Evolutionary conservation across 2,329 filamentous ascomycete genomes (phyloP).

Genomic region (Coleophoma eucalyptorum): DNA sequence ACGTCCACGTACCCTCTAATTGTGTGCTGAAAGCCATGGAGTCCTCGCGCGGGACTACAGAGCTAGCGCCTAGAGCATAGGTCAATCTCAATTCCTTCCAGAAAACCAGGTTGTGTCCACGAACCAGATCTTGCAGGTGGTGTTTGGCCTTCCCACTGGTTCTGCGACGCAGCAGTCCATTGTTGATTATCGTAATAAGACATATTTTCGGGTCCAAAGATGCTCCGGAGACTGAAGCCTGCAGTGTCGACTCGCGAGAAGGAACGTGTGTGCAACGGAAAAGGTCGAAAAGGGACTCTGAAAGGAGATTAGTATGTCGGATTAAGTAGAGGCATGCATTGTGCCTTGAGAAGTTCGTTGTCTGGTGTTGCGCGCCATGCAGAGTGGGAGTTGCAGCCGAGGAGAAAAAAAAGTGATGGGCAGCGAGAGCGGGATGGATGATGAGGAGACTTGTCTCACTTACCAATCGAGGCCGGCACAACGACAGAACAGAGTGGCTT

Average conservation of each 20-base stretch:
- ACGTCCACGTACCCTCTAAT: slow-evolving; percentile 72
- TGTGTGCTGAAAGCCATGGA: slow-evolving; percentile 77
- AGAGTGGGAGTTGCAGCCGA: slow-evolving; percentile 13
- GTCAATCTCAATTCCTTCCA: slow-evolving; percentile 16
- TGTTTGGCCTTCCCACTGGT: slow-evolving; percentile 69
- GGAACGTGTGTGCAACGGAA: slow-evolving; percentile 25
- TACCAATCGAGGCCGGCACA: slow-evolving; percentile 18
- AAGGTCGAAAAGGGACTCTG: slow-evolving; percentile 19
- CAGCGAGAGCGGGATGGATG: slow-evolving; percentile 12
- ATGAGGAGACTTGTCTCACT: slow-evolving; percentile 13
- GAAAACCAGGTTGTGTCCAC: slow-evolving; percentile 17
- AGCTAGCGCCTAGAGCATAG: slow-evolving; percentile 61
- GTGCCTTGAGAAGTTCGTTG: neutral
- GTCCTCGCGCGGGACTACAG: slow-evolving; percentile 71
- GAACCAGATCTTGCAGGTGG: slow-evolving; percentile 71
- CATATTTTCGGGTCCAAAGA: slow-evolving; percentile 40
- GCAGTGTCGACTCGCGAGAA: slow-evolving; percentile 23
- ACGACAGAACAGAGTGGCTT: slow-evolving; percentile 10
- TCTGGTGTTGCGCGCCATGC: slow-evolving; percentile 7
- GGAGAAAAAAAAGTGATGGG: slow-evolving; percentile 14
- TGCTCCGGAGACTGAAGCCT: slow-evolving; percentile 28
- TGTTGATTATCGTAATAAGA: slow-evolving; percentile 67
- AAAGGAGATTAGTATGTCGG: neutral
- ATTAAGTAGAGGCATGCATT: neutral
- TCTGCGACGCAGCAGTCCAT: slow-evolving; percentile 56